Conservation (phyloP, 306 rosid species). For the Vachellia collinsii region DNA sequence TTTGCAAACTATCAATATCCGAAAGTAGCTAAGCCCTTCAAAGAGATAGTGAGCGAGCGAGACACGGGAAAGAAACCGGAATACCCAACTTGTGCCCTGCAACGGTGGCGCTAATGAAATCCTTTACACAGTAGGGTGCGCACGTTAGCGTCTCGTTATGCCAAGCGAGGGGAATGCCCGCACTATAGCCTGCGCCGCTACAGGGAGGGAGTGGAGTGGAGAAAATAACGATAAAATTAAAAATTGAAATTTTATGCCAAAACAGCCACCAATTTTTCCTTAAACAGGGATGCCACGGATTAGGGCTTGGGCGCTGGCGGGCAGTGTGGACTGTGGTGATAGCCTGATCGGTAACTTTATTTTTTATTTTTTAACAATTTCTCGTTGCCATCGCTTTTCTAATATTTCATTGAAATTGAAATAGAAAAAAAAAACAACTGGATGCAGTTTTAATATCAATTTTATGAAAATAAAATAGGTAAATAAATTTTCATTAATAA, state of each 20-base stretch:
- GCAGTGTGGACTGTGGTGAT: background rate
- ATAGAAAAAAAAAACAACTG: no score
- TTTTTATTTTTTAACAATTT: background rate
- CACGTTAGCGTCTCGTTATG: slow-evolving; percentile 48
- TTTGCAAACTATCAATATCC: slow-evolving; percentile 39
- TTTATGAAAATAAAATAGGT: no score
- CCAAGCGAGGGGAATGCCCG: slow-evolving; percentile 31
- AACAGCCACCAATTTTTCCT: background rate
- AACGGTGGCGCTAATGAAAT: slow-evolving; percentile 40
- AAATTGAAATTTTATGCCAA: background rate
- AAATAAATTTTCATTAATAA: no score
- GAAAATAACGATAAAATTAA: background rate
- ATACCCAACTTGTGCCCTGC: slow-evolving; percentile 39
- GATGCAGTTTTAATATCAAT: no score
- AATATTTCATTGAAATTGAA: no score
- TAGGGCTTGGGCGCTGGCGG: background rate
- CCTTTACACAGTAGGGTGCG: slow-evolving; percentile 46
- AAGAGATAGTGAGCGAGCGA: slow-evolving; percentile 2
- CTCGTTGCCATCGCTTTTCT: no score
- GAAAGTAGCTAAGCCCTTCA: slow-evolving; percentile 34
- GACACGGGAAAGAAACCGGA: slow-evolving; percentile 5
- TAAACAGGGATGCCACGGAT: background rate
- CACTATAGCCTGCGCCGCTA: slow-evolving; percentile 50
- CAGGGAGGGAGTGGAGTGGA: background rate
- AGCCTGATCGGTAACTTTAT: background rate